Evolutionary conservation across 2,329 filamentous ascomycete species (phyloP), one percentile per base, ranked within the genome.

Genomic region (Phyllosticta capitalensis): DNA sequence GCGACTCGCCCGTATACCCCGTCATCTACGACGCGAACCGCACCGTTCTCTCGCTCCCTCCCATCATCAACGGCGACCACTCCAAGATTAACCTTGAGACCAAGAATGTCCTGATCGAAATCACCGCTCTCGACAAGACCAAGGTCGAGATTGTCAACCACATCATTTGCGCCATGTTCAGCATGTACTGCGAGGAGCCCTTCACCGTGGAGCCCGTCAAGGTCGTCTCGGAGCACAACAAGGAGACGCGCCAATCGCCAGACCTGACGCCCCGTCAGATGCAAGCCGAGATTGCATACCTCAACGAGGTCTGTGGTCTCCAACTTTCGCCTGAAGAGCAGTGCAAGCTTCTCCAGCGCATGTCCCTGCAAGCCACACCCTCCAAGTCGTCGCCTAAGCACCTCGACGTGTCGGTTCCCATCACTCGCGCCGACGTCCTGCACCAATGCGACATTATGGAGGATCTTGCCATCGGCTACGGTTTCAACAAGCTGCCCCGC

Each of bases 391-490:
- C 87, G 62, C 86, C 89, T 69, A 73, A 72, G 55, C 77, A 94
- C 55, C 79, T 95, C 62, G 87, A 95, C 68, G 86, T 97, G 26
- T 82, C 86, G 38, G 83, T 97, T 22, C 94, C 94, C 9, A 84
- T 92, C 30, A 97, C 92, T 53, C 85, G 94, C 63, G 92, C 94
- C 54, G 94, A 99, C 73, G 87, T 99, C 50, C 85, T 99, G 30
- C 94, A 99, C 74, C 89, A 96, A 71, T 95, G 91, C 67, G 94
- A 99, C 72, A 89, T 99, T 66, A 99, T 99, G 92, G 94, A 99
- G 77, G 95, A 99, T 71, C 86, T 95, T 20, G 94, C 91, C 49
- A 94, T 99, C 64, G 91, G 90, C 57, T 96, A 97, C 73, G 94
- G 95, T 65, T 99, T 96, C 83, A 99, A 99, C 81, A 90, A 89